These are phyloP conservation scores for Fomitopsis pinicola DNA, from an alignment of 1,284 basidiomycete species.

Conservation along the genomic window DNA sequence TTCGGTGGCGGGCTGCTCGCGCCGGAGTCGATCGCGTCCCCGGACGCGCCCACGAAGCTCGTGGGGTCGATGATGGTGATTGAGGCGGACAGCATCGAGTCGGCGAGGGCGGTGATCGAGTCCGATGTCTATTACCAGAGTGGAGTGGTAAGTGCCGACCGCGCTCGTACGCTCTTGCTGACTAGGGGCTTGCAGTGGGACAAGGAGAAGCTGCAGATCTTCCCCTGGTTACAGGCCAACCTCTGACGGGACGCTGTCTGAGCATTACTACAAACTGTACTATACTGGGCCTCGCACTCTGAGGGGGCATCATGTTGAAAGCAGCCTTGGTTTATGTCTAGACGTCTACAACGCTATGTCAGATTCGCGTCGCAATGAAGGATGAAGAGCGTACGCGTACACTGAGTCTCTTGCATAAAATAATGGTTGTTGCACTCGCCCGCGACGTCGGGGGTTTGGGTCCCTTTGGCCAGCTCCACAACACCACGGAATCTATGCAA, in stretches of 20 bases:
- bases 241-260: neutral
- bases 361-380: no score
- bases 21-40: slow-evolving; percentile 22
- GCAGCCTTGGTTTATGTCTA: no score
- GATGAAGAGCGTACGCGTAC: neutral
- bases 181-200: slow-evolving; percentile 15
- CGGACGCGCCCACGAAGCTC: slow-evolving; percentile 23
- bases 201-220: slow-evolving; percentile 19
- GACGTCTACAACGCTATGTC: no score
- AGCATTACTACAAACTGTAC: neutral
- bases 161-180: neutral
- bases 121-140: slow-evolving; percentile 27
- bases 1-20: slow-evolving; percentile 25
- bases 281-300: no score
- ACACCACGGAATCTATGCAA: no score
- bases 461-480: no score
- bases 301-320: no score
- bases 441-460: no score
- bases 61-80: slow-evolving; percentile 24
- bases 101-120: slow-evolving; percentile 18
- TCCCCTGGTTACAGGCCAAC: slow-evolving; percentile 15
- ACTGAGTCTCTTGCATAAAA: neutral
- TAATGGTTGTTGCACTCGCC: no score
- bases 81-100: slow-evolving; percentile 23
- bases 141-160: slow-evolving; percentile 24